A percentile compares a stretch with the other conserved stretches of the same genome.
These are phyloP conservation scores for Cymbidium sinense DNA, from an alignment of 106 monocot species.

Conservation along the genomic window DNA sequence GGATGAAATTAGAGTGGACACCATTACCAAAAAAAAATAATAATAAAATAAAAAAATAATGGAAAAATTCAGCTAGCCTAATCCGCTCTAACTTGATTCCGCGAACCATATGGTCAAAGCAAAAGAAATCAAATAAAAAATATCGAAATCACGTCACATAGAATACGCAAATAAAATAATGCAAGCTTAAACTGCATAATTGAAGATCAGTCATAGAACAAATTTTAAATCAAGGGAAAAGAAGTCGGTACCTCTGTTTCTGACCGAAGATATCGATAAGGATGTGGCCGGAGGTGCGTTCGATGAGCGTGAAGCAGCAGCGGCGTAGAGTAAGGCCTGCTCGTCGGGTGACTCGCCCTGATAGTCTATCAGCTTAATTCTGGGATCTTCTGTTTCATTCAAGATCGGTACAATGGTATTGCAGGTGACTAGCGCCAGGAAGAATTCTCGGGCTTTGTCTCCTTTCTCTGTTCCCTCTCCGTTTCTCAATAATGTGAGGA, in stretches of 20 bases:
- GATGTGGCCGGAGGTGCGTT: constrained; percentile 45
- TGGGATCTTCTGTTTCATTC: constrained; percentile 16
- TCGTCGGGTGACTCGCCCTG: constrained; percentile 58
- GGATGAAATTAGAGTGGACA: too few species aligned
- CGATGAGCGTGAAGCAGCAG: constrained; percentile 33
- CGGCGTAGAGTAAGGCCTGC: constrained; percentile 45
- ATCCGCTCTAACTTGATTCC: too few species aligned
- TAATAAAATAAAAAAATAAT: too few species aligned
- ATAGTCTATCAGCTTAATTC: constrained; percentile 35
- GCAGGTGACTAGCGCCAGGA: constrained; percentile 48
- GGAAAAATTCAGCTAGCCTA: too few species aligned
- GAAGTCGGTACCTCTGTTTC: constrained; percentile 23
- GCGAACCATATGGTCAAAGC: too few species aligned
- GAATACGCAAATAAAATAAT: too few species aligned
- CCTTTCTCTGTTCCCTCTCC: constrained; percentile 12
- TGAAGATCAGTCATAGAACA: neutral
- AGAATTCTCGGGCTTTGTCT: constrained; percentile 31
- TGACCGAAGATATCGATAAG: constrained; percentile 28
- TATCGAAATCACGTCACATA: too few species aligned
- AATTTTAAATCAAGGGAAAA: neutral
- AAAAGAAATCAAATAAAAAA: too few species aligned
- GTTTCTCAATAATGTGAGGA: constrained; percentile 9
- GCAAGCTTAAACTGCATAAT: too few species aligned
- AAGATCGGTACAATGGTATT: constrained; percentile 37
- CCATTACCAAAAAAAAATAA: too few species aligned